These are phyloP conservation scores for Capsella bursapastoris DNA, from an alignment of 345 rosid genomes.

Conservation along the genomic window DNA sequence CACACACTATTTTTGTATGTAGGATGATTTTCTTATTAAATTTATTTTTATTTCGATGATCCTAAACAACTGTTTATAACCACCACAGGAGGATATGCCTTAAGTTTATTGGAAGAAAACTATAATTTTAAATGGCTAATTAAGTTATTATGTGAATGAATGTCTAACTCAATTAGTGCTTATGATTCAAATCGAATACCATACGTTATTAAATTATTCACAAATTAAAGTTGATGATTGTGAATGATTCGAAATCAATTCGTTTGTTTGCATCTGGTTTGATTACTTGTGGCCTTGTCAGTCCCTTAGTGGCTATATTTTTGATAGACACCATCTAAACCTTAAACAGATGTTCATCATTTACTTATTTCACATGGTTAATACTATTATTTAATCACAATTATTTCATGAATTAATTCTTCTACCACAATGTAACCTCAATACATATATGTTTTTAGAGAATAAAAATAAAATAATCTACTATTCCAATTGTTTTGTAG, in stretches of 20 bases:
- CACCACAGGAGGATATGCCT: conserved; percentile 31
- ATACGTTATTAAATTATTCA: neutral
- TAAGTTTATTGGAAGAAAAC: conserved; percentile 20
- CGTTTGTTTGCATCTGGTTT: conserved; percentile 36
- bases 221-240: conserved; percentile 1
- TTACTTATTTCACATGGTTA: conserved; percentile 27
- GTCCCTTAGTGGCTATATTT: conserved; percentile 26
- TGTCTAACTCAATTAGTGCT: conserved; percentile 19
- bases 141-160: neutral
- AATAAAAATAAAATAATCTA: too few species aligned
- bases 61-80: conserved; percentile 18
- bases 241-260: conserved; percentile 31
- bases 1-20: neutral
- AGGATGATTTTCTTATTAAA: neutral
- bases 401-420: conserved; percentile 10
- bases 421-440: neutral
- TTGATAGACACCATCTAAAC: neutral
- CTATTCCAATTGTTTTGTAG: neutral
- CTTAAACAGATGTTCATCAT: too few species aligned
- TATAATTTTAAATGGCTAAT: neutral
- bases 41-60: neutral
- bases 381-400: neutral
- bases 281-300: conserved; percentile 36
- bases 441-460: too few species aligned
- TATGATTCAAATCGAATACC: conserved; percentile 1